Evolutionary conservation across 345 rosid genomes (phyloP).

Genomic region (Citrus sp.): DNA sequence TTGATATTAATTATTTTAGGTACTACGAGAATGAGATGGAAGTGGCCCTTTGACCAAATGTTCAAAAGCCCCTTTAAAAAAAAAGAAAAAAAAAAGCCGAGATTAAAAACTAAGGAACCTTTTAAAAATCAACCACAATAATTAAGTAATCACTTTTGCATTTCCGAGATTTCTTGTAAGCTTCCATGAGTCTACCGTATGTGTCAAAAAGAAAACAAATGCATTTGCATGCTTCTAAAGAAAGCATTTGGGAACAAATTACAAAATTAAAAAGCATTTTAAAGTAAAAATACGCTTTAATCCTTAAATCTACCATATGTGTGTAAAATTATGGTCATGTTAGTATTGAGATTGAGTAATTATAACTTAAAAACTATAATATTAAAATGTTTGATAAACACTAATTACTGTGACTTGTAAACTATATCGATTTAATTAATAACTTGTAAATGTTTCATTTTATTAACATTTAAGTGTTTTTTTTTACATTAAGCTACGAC

Average conservation of each 20-base stretch:
- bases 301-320: too few species aligned
- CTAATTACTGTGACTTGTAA: accelerated
- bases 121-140: neutral
- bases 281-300: too few species aligned
- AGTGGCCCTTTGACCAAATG: neutral
- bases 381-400: accelerated
- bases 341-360: accelerated
- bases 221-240: too few species aligned
- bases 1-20: neutral
- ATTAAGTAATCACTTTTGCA: neutral
- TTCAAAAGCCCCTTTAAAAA: neutral
- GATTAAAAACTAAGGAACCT: neutral
- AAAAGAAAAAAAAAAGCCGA: too few species aligned
- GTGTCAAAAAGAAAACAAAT: too few species aligned
- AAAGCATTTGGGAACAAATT: too few species aligned
- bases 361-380: too few species aligned
- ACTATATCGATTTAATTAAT: too few species aligned
- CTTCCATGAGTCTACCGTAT: neutral
- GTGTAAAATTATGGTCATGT: too few species aligned
- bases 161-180: neutral
- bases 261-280: too few species aligned
- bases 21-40: neutral
- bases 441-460: too few species aligned
- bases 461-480: too few species aligned
- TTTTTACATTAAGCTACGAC: accelerated